Evolutionary conservation across 305 asterid genomes (phyloP).

Genomic region (Solanum hybrid): DNA sequence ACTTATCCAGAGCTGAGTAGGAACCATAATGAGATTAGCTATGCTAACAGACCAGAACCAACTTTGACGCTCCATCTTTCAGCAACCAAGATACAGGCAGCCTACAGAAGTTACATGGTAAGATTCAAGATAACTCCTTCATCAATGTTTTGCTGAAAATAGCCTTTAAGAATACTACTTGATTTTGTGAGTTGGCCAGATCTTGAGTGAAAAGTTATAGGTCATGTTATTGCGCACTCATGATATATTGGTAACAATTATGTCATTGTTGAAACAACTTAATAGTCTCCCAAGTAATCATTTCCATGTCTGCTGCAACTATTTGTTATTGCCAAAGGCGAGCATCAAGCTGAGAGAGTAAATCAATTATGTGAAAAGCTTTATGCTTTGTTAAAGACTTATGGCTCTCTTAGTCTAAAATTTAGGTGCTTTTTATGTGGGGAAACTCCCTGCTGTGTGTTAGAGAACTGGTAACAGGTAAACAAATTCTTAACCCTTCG

Average conservation of each 20-base stretch:
- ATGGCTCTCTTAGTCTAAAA: not conserved
- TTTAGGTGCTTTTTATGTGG: not conserved
- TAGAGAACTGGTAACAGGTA: not conserved
- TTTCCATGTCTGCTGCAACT: not conserved
- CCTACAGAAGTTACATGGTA: constrained; percentile 75
- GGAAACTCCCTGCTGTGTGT: not conserved
- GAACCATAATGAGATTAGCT: constrained; percentile 31
- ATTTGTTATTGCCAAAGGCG: not conserved
- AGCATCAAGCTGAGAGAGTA: not conserved
- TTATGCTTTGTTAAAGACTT: not conserved
- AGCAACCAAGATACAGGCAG: constrained; percentile 82
- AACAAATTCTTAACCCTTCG: not conserved
- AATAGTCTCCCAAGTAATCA: not conserved
- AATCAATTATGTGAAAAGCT: not conserved
- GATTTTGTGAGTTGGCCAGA: not conserved
- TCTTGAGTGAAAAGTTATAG: not conserved
- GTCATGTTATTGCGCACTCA: not conserved
- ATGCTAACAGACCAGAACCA: constrained; percentile 54
- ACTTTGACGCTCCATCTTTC: constrained; percentile 45
- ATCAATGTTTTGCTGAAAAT: constrained; percentile 1
- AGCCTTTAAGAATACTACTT: not conserved
- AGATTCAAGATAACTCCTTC: constrained; percentile 12
- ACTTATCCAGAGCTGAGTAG: constrained; percentile 22
- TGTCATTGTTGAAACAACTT: not conserved
- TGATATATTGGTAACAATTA: not conserved